Conservation (phyloP, 106 monocot genomes). For the Dendrobium chrysotoxum region DNA sequence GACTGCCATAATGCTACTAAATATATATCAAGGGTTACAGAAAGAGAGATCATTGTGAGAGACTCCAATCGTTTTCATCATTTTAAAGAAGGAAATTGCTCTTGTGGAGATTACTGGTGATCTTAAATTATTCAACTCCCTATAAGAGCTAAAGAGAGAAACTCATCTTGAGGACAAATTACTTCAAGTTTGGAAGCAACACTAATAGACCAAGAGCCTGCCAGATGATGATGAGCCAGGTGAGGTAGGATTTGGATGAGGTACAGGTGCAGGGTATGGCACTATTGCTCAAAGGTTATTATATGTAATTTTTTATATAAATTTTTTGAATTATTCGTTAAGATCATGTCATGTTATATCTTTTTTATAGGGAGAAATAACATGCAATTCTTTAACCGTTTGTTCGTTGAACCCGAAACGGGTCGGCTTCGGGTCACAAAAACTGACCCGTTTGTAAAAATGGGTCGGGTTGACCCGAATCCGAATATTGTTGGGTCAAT, state of each 20-base stretch:
- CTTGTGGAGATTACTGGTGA: constrained; percentile 80
- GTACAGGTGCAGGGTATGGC: neutral
- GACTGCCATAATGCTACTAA: constrained; percentile 84
- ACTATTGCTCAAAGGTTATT: too few species aligned
- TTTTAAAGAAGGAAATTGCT: constrained; percentile 64
- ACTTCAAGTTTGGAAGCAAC: neutral
- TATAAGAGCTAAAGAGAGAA: neutral
- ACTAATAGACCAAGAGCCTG: neutral
- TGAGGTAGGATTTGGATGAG: neutral
- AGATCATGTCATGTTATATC: too few species aligned
- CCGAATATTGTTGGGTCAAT: too few species aligned
- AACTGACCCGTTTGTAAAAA: too few species aligned
- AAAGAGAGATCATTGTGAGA: constrained; percentile 71
- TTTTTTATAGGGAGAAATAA: too few species aligned
- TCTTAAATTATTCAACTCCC: neutral
- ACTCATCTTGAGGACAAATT: neutral
- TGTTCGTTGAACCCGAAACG: too few species aligned
- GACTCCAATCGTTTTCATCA: constrained; percentile 81
- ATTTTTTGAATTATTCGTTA: neutral
- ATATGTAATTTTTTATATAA: neutral
- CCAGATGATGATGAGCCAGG: too few species aligned
- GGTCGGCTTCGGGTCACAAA: too few species aligned
- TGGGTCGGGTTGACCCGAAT: too few species aligned
- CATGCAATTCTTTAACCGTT: too few species aligned
- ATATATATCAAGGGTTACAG: constrained; percentile 62